Evolutionary conservation across 2,329 filamentous ascomycete species (phyloP), one percentile per base, ranked within the genome.

Genomic region (Epichloe gansuensis): DNA sequence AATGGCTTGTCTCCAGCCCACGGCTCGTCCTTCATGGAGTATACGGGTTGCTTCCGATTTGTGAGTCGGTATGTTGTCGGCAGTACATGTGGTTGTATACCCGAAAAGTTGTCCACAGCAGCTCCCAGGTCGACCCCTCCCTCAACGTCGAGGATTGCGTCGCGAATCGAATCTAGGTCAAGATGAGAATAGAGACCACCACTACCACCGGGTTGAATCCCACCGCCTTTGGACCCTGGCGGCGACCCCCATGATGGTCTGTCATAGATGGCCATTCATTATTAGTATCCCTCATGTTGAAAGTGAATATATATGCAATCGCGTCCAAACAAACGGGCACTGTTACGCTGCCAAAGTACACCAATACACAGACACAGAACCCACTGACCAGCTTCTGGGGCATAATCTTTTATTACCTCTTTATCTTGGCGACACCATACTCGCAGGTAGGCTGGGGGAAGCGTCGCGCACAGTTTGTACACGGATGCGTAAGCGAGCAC

Each of bases 401-500:
- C 11, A 17, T 21, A n/a, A n/a, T 35, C 25, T 25, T 3, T 5
- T 43, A 11, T 13, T 54, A 61, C 61, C 56, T 60, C 50, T 60
- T 65, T n/a, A 53, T 42, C 38, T 61, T 58, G 27, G 52, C 51
- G 40, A 51, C 51, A 31, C 54, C 60, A 52, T 79, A 79, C 56
- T 75, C 69, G 60, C 76, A 79, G 6, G 64, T 58, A 1, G 75
- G 75, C 50, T 71, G 73, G 0, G 76, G 76, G 54, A 75, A 78
- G 34, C 75, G 68, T 39, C 75, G 71, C 25, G 69, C 64, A 56
- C 76, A 79, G 58, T 78, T 77, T 43, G 70, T 71, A 62, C 76
- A 78, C 13, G 76, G 76, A 34, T 75, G 73, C 27, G 71, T 70
- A 57, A 77, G 74, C 57, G 76, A 75, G 59, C 76, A 79, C 75